Evolutionary conservation across 73 alveolate genomes (phyloP), one percentile per base, ranked within the genome.

Genomic region (Breviolum minutum): DNA sequence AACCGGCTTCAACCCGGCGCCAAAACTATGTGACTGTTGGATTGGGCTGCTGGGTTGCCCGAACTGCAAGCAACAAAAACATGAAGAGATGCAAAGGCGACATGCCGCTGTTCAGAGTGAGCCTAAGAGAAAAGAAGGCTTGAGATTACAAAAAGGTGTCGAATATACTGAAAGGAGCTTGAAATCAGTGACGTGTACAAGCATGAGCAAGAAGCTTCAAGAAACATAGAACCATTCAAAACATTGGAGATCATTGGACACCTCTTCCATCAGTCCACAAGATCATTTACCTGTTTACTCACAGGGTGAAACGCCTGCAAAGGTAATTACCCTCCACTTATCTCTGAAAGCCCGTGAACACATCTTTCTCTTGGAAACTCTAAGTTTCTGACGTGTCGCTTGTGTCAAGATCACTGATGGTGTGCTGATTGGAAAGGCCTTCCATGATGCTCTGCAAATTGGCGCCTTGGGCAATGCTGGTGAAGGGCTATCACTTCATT

Each of bases 341-440:
- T 40, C 54, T 40, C 54, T 40, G 54, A 40, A 40, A 0, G 54
- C 77, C 77, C 6, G n/a, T 22, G n/a, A 68, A 14, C 77, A 14
- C 77, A 68, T 68, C 4, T 68, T 68, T 68, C n/a, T 14, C n/a
- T 1, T 68, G 17, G 77, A 0, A 30, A 63, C 12, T 79, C 54
- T 29, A 83, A 66, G 69, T 73, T 29, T 54, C 76, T 17, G 63
- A 73, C 90, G 98, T 93, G 98, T 93, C 98, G 92, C 98, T 93
- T 40, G 98, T 93, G 76, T 93, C 98, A 17, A 93, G 92, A 79
- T 93, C 98, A 60, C 98, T 93, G 98, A 93, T 93, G 71, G 98
- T 93, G 92, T 93, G 98, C 92, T 93, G 98, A 62, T 93, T 93
- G 61, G 92, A 60, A 64, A 93, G 69, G 69, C 92, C 90, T 92